phyloP scores from a whole-genome alignment of 1,139 yeast genomes.

The Debaryomycetaceae sp. region DNA sequence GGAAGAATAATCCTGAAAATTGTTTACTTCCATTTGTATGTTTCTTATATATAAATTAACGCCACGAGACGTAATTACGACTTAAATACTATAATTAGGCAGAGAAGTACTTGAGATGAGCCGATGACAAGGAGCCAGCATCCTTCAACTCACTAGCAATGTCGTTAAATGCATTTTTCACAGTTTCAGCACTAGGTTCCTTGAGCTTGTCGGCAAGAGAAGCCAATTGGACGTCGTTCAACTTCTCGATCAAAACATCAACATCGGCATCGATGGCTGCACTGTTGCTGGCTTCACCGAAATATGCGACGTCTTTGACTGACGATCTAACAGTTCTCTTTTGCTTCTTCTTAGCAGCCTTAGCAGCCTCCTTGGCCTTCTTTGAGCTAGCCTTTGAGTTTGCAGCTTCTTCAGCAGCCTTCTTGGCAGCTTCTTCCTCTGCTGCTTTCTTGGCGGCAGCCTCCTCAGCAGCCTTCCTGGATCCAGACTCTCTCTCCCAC shows the following conservation, averaged over 20 bases:
- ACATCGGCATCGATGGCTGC: slow-evolving; percentile 74
- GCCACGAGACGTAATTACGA: neutral
- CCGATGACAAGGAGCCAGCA: slow-evolving; percentile 29
- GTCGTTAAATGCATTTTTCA: slow-evolving; percentile 50
- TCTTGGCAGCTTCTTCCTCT: slow-evolving; percentile 71
- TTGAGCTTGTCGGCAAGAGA: slow-evolving; percentile 63
- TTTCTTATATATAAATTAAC: neutral
- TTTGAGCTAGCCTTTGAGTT: slow-evolving; percentile 65
- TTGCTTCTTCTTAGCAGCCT: slow-evolving; percentile 95
- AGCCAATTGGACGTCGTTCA: slow-evolving; percentile 73
- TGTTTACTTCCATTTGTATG: neutral
- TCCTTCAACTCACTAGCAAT: slow-evolving; percentile 41
- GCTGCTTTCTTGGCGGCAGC: slow-evolving; percentile 80
- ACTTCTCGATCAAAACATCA: slow-evolving; percentile 70
- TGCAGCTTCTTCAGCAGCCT: slow-evolving; percentile 76
- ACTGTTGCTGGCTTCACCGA: slow-evolving; percentile 70
- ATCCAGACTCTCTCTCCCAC: slow-evolving; percentile 98
- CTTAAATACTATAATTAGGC: neutral
- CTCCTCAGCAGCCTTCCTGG: slow-evolving; percentile 92
- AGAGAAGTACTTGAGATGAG: slow-evolving; percentile 35
- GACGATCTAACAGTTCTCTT: slow-evolving; percentile 86
- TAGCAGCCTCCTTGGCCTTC: slow-evolving; percentile 96
- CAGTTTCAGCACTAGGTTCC: slow-evolving; percentile 48
- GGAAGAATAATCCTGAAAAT: slow-evolving; percentile 8
- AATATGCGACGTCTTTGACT: slow-evolving; percentile 81